Evolutionary conservation across 768 basidiomycete genomes (phyloP).

Genomic region (Auricularia sp.): DNA sequence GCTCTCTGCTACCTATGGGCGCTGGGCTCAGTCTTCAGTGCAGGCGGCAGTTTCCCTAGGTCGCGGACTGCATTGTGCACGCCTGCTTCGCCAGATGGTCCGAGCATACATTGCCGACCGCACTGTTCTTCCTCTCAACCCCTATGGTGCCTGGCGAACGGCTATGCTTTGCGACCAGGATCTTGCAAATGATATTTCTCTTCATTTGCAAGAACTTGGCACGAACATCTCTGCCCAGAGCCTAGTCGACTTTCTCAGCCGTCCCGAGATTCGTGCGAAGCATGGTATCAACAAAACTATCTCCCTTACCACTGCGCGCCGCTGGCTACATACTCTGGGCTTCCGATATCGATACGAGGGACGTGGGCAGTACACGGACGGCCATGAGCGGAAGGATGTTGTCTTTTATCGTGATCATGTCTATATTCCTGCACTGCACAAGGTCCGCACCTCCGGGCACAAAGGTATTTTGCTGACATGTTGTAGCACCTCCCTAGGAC

Average conservation of each 20-base stretch:
- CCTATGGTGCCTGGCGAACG: conserved; percentile 10
- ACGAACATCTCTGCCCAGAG: conserved; percentile 20
- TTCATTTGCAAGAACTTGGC: conserved; percentile 20
- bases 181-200: conserved; percentile 17
- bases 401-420: conserved; percentile 7
- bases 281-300: conserved; percentile 11
- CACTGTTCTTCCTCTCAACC: conserved; percentile 3
- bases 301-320: conserved; percentile 18
- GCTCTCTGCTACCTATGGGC: not conserved
- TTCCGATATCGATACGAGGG: conserved; percentile 20
- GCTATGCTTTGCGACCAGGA: conserved; percentile 21
- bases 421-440: not conserved
- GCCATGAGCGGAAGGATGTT: conserved; percentile 23
- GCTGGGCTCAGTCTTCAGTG: not conserved
- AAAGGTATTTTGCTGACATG: not conserved
- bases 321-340: conserved; percentile 26
- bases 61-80: not conserved
- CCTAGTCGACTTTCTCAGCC: conserved; percentile 23
- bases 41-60: not conserved
- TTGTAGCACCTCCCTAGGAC: not conserved
- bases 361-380: conserved; percentile 31
- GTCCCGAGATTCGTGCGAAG: conserved; percentile 3
- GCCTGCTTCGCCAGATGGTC: not conserved
- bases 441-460: not conserved
- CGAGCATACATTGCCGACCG: not conserved